phyloP scores from a whole-genome alignment of 2,329 filamentous ascomycete genomes.

The Pseudocercospora crystallina region DNA sequence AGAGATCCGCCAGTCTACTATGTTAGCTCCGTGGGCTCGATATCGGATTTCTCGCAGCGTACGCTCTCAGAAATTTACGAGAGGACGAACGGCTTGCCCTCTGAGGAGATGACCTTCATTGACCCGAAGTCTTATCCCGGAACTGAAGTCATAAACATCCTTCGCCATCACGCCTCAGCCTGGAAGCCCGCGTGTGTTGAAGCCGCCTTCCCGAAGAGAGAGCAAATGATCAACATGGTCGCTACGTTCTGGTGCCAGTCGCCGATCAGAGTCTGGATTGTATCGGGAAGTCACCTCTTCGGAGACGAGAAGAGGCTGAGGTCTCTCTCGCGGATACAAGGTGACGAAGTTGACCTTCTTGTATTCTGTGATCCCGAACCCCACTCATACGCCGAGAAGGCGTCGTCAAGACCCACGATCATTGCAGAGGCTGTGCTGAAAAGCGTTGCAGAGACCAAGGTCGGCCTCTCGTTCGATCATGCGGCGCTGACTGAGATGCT shows the following conservation, averaged over 20 bases:
- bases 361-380: slow-evolving; percentile 19
- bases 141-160: neutral
- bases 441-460: neutral
- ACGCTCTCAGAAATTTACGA: slow-evolving; percentile 8
- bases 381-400: neutral
- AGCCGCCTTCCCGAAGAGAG: slow-evolving; percentile 1
- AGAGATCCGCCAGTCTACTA: slow-evolving; percentile 1
- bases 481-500: slow-evolving; percentile 6
- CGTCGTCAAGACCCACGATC: slow-evolving; percentile 1
- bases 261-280: neutral
- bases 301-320: slow-evolving; percentile 5
- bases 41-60: slow-evolving; percentile 6
- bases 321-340: neutral
- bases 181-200: neutral
- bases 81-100: neutral
- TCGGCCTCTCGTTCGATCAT: slow-evolving; percentile 1
- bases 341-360: slow-evolving; percentile 19
- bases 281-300: neutral
- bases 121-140: neutral
- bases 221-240: slow-evolving; percentile 1
- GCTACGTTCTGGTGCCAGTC: slow-evolving; percentile 2
- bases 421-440: slow-evolving; percentile 34
- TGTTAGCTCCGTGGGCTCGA: slow-evolving; percentile 3
- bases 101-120: neutral
- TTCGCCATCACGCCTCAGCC: neutral